Conservation (phyloP, 148 eudicot species). For the Salicornia ramosissima region DNA sequence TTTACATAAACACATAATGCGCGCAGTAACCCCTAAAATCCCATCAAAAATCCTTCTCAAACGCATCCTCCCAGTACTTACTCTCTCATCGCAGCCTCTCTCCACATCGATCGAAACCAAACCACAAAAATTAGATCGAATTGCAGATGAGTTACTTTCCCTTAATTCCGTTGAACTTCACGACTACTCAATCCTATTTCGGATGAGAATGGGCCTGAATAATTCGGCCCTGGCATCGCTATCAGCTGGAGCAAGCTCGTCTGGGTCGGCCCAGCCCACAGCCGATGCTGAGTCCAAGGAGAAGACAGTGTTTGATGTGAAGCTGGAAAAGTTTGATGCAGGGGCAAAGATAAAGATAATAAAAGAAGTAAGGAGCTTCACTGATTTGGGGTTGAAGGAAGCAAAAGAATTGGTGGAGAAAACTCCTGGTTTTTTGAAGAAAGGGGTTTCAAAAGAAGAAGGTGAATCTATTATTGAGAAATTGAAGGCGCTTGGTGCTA, state of each 20-base stretch:
- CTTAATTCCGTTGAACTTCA: conserved; percentile 62
- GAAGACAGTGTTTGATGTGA: conserved; percentile 68
- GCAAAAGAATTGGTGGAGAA: conserved; percentile 88
- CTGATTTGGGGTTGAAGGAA: conserved; percentile 68
- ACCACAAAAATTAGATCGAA: conserved; percentile 57
- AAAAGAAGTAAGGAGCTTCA: conserved; percentile 63
- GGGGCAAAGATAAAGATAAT: conserved; percentile 69
- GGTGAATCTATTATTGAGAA: conserved; percentile 57
- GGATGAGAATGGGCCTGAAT: conserved; percentile 57
- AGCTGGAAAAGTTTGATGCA: conserved; percentile 74
- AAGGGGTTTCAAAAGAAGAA: conserved; percentile 66
- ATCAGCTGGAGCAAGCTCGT: conserved; percentile 23
- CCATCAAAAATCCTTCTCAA: conserved; percentile 27
- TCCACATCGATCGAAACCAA: conserved; percentile 31
- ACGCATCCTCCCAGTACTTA: conserved; percentile 15
- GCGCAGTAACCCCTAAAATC: conserved; percentile 28
- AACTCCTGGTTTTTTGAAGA: conserved; percentile 62
- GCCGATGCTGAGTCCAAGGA: conserved; percentile 42
- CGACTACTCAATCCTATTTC: conserved; percentile 56
- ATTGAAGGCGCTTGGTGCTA: conserved; percentile 74
- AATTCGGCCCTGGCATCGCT: conserved; percentile 33
- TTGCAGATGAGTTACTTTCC: conserved; percentile 57
- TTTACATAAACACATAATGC: conserved; percentile 17
- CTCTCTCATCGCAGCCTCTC: conserved; percentile 17
- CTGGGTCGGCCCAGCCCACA: conserved; percentile 21